Percentiles rank a stretch among this genome's conserved stretches.
phyloP scores from a whole-genome alignment of 2,329 filamentous ascomycete species.

The Colletotrichum plurivorum region DNA sequence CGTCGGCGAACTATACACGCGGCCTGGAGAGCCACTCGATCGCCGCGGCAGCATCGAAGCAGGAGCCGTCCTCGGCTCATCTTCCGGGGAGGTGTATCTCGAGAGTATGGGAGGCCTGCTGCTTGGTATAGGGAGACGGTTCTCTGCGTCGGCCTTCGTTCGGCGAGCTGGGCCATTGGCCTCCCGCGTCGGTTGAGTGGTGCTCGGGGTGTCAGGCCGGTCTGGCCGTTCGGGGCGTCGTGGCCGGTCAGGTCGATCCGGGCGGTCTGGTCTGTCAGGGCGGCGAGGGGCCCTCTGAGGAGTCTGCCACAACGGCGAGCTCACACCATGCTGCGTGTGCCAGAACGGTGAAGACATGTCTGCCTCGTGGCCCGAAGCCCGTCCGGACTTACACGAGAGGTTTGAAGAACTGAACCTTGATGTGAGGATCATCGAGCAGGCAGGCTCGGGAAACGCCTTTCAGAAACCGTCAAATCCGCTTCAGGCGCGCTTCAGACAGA shows the following conservation, averaged over 20 bases:
- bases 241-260: neutral
- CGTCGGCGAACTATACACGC: conserved; percentile 31
- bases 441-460: neutral
- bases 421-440: neutral
- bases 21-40: conserved; percentile 19
- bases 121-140: conserved; percentile 5
- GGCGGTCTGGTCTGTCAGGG: conserved; percentile 2
- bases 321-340: conserved; percentile 21
- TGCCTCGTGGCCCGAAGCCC: neutral
- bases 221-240: neutral
- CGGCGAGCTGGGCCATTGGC: conserved; percentile 10
- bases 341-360: conserved; percentile 25
- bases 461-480: neutral
- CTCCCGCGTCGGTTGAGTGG: neutral
- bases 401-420: neutral
- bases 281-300: conserved; percentile 2
- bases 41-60: neutral
- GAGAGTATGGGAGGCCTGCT: conserved; percentile 18
- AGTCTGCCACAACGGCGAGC: conserved; percentile 15
- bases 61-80: neutral
- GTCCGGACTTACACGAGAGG: neutral
- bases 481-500: neutral
- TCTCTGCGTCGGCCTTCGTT: conserved; percentile 30
- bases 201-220: neutral
- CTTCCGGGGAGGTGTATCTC: conserved; percentile 28